A percentile compares a stretch with the other conserved stretches of the same genome.
Conservation (phyloP, 176 grass and related monocot species). For the Paspalum notatum region DNA sequence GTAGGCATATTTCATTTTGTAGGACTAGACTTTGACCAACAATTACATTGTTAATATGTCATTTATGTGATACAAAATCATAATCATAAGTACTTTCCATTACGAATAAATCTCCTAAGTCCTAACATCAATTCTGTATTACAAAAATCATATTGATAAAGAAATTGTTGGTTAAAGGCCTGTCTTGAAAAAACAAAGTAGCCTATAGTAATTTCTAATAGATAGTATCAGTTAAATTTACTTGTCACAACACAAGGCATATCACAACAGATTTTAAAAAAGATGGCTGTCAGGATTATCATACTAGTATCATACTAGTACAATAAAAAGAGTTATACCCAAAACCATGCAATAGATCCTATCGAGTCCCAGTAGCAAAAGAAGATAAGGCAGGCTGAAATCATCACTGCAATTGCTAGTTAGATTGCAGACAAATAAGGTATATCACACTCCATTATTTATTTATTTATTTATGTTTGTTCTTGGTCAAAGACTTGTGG, state of each 20-base stretch:
- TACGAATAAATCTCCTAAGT: no score
- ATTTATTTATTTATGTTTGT: neutral
- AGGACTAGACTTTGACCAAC: no score
- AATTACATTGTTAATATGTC: no score
- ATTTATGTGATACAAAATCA: no score
- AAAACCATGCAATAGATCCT: neutral
- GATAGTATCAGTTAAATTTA: neutral
- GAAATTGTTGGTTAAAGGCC: no score
- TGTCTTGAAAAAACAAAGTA: no score
- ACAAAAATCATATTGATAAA: no score
- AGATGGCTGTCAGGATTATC: neutral
- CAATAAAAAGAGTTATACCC: neutral
- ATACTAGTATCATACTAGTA: neutral
- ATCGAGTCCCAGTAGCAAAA: neutral
- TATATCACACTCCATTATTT: neutral
- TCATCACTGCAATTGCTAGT: neutral
- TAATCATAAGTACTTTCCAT: no score
- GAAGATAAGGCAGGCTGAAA: conserved; percentile 8
- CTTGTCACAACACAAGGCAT: neutral
- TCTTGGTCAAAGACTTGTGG: neutral
- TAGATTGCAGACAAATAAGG: conserved; percentile 23
- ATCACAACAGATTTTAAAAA: neutral
- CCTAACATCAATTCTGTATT: no score
- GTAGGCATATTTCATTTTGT: no score
- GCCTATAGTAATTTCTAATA: no score